These are phyloP conservation scores for Ascochyta lentis DNA, from an alignment of 2,329 filamentous ascomycete species.

Conservation along the genomic window DNA sequence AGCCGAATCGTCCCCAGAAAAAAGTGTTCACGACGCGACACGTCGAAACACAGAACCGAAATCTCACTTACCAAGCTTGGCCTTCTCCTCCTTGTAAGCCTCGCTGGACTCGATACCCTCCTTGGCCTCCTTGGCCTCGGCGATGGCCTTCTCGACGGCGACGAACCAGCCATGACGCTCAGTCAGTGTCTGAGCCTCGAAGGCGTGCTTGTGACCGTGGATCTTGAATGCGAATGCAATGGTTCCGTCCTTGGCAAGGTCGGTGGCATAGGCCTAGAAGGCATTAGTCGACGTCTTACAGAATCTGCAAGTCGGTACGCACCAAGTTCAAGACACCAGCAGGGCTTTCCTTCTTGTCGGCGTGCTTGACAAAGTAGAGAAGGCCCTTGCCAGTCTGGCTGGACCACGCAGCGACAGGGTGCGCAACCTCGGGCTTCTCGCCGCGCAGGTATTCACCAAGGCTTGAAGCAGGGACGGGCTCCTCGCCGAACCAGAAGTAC, in stretches of 20 bases:
- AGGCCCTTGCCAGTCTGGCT: constrained; percentile 94
- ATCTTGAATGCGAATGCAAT: constrained; percentile 87
- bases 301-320: constrained; percentile 49
- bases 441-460: constrained; percentile 80
- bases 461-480: constrained; percentile 74
- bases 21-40: constrained; percentile 26
- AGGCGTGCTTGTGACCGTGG: constrained; percentile 88
- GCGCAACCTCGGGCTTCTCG: constrained; percentile 82
- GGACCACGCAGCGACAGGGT: constrained; percentile 87
- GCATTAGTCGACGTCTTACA: constrained; percentile 41
- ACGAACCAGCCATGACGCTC: constrained; percentile 84
- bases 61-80: constrained; percentile 67
- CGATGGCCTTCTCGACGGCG: constrained; percentile 72
- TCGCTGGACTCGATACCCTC: constrained; percentile 77
- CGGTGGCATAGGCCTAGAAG: constrained; percentile 66
- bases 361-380: constrained; percentile 86
- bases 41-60: constrained; percentile 18
- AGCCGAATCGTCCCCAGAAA: constrained; percentile 35
- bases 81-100: constrained; percentile 84
- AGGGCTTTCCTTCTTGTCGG: constrained; percentile 80
- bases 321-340: constrained; percentile 86
- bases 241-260: constrained; percentile 76
- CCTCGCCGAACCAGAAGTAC: constrained; percentile 75
- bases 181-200: constrained; percentile 73
- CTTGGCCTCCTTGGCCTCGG: constrained; percentile 74